phyloP scores from a whole-genome alignment of 441 rosid species.

The Euphorbia schlechtendalii region DNA sequence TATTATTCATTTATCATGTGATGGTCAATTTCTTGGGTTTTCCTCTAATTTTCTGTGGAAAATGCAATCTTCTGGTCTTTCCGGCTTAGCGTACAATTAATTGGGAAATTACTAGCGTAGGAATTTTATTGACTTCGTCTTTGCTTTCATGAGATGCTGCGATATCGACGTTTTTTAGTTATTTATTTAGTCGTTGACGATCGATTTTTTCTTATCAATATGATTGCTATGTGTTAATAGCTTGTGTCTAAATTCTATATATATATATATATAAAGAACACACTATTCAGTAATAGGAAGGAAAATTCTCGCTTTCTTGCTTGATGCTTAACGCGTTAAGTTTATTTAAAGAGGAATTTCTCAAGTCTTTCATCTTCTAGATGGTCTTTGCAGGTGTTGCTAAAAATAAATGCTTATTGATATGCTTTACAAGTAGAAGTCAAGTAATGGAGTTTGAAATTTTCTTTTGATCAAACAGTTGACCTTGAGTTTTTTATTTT shows the following conservation, averaged over 20 bases:
- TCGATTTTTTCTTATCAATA: background rate
- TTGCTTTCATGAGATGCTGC: background rate
- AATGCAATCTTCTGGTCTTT: background rate
- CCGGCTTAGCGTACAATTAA: background rate
- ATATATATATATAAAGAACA: background rate
- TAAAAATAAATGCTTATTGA: background rate
- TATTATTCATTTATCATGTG: background rate
- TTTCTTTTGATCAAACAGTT: background rate
- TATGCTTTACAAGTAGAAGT: background rate
- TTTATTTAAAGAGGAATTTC: background rate
- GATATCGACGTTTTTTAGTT: background rate
- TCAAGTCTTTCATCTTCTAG: constrained; percentile 1
- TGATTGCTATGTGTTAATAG: background rate
- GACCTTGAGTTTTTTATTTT: background rate
- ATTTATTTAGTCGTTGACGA: background rate
- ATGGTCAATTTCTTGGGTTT: background rate
- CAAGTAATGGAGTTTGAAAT: background rate
- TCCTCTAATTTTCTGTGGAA: background rate
- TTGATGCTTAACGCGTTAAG: background rate
- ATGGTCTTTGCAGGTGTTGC: background rate
- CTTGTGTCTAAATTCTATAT: background rate
- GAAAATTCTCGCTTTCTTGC: background rate
- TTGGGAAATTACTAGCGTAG: background rate
- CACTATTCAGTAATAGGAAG: background rate
- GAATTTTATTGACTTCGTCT: background rate